phyloP scores from a whole-genome alignment of 176 grass and related monocot genomes.

The Juncus effusus region DNA sequence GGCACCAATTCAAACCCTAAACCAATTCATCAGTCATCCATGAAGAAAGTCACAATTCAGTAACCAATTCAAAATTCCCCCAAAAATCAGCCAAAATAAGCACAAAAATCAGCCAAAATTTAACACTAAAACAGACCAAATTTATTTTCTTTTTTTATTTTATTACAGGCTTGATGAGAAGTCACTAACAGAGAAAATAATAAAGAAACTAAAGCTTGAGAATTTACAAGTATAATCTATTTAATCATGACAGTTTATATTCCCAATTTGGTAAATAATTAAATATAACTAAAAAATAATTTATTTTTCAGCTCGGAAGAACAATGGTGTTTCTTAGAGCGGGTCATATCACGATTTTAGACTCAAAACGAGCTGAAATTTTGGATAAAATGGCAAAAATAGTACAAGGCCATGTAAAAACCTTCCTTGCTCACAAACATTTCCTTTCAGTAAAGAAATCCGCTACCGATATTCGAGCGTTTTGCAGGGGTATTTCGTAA shows the following conservation, averaged over 20 bases:
- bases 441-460: slow-evolving; percentile 50
- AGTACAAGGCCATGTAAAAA: slow-evolving; percentile 53
- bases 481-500: slow-evolving; percentile 57
- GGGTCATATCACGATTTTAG: slow-evolving; percentile 86
- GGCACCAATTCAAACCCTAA: too few species aligned
- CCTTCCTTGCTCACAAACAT: slow-evolving; percentile 50
- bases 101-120: too few species aligned
- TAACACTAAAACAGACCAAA: too few species aligned
- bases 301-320: slow-evolving; percentile 78
- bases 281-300: slow-evolving; percentile 3
- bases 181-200: slow-evolving; percentile 55
- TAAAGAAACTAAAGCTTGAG: slow-evolving; percentile 59
- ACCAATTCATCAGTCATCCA: too few species aligned
- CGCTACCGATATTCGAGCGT: slow-evolving; percentile 59
- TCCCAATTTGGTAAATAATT: too few species aligned
- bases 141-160: slow-evolving; percentile 6
- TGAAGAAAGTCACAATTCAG: too few species aligned
- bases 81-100: too few species aligned
- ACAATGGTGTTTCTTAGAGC: slow-evolving; percentile 81
- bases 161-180: slow-evolving; percentile 67
- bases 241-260: too few species aligned
- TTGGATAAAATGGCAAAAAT: slow-evolving; percentile 60
- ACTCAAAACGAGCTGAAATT: slow-evolving; percentile 64
- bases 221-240: slow-evolving; percentile 67
- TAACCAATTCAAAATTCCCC: too few species aligned